Evolutionary conservation across 75 land plant species (phyloP), one percentile per base, ranked within the genome.

Genomic region (Chamaecyparis obtusa): DNA sequence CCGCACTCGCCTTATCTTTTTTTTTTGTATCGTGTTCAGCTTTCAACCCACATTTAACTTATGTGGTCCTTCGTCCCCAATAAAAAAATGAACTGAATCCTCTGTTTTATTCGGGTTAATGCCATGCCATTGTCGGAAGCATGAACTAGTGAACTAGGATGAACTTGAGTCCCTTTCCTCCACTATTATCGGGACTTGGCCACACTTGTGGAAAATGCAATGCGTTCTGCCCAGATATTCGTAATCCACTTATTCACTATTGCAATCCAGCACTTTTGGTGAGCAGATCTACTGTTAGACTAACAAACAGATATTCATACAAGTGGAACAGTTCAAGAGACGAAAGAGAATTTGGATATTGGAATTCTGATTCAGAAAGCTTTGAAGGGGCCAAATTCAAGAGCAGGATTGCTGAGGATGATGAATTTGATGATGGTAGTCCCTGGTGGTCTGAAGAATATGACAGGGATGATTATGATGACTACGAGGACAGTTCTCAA

Each of bases 381-480:
- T 30, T 72, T 11, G 76, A 14, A 33, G 76, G 15, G 14, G 76
- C 36, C 76, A 72, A 72, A 32, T 72, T 72, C 76, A 72, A 24
- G 35, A 72, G 36, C 76, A 33, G 36, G 76, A 72, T 6, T 33
- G 35, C 76, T 72, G 11, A 30, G 32, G 76, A 72, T 72, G 76
- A 72, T 33, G 76, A 13, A 72, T 72, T 72, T 72, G 76, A 72
- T 72, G 76, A 72, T 13, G 33, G 76, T 33, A 72, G 10, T 72
- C 76, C 76, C 36, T 72, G 76, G 76, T 72, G 36, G 76, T 72
- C 76, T 72, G 76, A 72, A 72, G 76, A 72, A 33, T 72, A 72
- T 72, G 76, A 72, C 15, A 33, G 36, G 33, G 76, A 72, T 72
- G 76, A 72, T 21, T 30, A 72, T 72, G 76, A 72, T 72, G 76